Evolutionary conservation across 192 early-diverging fungal species (phyloP).

Genomic region (Entomortierella lignicola): DNA sequence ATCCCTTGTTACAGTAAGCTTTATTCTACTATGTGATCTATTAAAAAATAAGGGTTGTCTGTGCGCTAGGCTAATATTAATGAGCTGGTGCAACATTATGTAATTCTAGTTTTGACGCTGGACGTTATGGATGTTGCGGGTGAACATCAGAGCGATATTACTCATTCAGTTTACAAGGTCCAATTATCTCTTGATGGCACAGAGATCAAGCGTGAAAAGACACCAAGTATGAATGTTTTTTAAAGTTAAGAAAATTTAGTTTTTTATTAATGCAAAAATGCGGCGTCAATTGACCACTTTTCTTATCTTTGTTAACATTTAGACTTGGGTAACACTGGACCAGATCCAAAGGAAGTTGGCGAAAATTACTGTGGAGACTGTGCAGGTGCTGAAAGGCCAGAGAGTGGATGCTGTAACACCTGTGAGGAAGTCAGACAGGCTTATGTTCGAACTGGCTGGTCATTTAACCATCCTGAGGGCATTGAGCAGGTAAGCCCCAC

Average conservation of each 20-base stretch:
- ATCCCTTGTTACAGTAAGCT: conserved; percentile 86
- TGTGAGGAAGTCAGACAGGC: conserved; percentile 92
- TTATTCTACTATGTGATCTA: conserved; percentile 53
- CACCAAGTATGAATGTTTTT: conserved; percentile 62
- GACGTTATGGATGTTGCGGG: conserved; percentile 97
- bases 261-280: neutral
- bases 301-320: conserved; percentile 14
- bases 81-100: neutral
- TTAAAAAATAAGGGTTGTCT: neutral
- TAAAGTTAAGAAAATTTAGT: neutral
- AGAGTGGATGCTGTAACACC: conserved; percentile 91
- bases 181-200: conserved; percentile 76
- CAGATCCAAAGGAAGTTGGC: conserved; percentile 39
- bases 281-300: neutral
- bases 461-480: conserved; percentile 74
- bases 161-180: conserved; percentile 84
- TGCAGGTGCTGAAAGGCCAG: conserved; percentile 80
- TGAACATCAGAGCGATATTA: conserved; percentile 85
- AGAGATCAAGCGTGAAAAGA: conserved; percentile 69
- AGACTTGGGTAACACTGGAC: conserved; percentile 63
- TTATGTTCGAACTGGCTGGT: conserved; percentile 87
- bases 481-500: conserved; percentile 76
- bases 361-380: conserved; percentile 88
- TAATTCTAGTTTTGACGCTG: conserved; percentile 79
- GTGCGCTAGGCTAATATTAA: conserved; percentile 3